These are phyloP conservation scores for Ophiostoma perfectum DNA, from an alignment of 2,329 filamentous ascomycete species.

Conservation along the genomic window DNA sequence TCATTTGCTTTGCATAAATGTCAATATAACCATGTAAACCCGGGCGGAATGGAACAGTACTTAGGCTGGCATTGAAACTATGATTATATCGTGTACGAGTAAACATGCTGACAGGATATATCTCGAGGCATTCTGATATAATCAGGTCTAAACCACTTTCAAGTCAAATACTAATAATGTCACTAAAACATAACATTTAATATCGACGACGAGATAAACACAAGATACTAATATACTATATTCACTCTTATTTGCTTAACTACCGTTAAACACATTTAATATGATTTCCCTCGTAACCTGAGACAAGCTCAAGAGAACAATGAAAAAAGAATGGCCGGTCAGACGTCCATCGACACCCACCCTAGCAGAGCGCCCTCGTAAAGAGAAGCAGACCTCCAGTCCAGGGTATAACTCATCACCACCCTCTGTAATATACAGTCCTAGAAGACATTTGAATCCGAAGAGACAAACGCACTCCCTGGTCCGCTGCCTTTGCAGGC, in stretches of 20 bases:
- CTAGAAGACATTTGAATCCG: constrained; percentile 23
- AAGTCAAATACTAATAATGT: too few relatives aligned
- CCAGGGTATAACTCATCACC: constrained; percentile 91
- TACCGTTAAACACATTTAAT: background rate
- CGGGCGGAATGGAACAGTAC: background rate
- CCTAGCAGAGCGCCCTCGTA: constrained; percentile 62
- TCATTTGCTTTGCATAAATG: constrained; percentile 17
- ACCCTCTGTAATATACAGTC: constrained; percentile 68
- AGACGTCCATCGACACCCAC: constrained; percentile 86
- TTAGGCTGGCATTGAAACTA: too few relatives aligned
- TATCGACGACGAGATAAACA: too few relatives aligned
- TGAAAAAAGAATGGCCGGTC: constrained; percentile 61
- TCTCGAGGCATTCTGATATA: background rate
- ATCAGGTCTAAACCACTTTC: background rate
- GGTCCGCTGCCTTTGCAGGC: constrained; percentile 57
- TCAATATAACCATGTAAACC: background rate
- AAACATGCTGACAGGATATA: background rate
- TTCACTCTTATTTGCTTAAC: background rate
- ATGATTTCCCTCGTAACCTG: background rate
- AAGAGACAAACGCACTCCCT: constrained; percentile 17
- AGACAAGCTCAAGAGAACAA: constrained; percentile 26
- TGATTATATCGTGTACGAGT: too few relatives aligned
- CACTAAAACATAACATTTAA: too few relatives aligned
- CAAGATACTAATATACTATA: too few relatives aligned
- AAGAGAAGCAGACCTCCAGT: constrained; percentile 60